Evolutionary conservation across 371 early-diverging fungal genomes (phyloP).

Genomic region (Gilbertella persicaria): DNA sequence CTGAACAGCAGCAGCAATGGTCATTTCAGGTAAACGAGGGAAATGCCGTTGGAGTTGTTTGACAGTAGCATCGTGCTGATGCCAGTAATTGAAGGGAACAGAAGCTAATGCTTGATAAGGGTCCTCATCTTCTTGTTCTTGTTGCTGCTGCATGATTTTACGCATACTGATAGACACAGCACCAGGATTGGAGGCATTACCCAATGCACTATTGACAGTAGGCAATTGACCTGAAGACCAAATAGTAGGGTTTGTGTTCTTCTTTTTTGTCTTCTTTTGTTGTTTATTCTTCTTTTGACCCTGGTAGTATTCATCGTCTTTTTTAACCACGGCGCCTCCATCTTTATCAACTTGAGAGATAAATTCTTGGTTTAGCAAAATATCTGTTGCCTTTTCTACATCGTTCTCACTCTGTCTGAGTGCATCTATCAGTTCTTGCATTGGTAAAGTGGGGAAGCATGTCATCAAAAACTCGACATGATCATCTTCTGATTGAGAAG

Average conservation of each 20-base stretch:
- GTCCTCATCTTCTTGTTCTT: constrained; percentile 11
- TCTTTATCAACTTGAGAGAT: constrained; percentile 14
- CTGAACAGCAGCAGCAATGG: constrained; percentile 17
- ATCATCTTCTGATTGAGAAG: constrained; percentile 19
- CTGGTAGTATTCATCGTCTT: background rate
- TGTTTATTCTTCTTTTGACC: constrained; percentile 6
- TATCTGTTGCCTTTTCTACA: constrained; percentile 41
- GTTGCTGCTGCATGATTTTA: constrained; percentile 3
- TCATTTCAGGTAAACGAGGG: constrained; percentile 6
- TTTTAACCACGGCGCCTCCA: background rate
- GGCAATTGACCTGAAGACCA: constrained; percentile 22
- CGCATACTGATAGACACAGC: constrained; percentile 4
- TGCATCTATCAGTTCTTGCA: constrained; percentile 16
- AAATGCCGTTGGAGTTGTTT: constrained; percentile 8
- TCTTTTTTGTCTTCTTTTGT: constrained; percentile 14
- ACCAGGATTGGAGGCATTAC: constrained; percentile 3
- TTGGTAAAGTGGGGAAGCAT: constrained; percentile 37
- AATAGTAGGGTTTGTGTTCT: constrained; percentile 2
- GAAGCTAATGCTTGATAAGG: constrained; percentile 17
- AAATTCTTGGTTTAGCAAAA: constrained; percentile 29
- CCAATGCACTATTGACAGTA: background rate
- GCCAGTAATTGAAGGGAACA: constrained; percentile 42
- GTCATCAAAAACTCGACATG: constrained; percentile 33
- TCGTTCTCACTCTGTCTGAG: constrained; percentile 31
- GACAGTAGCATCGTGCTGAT: constrained; percentile 30